A percentile compares a stretch with the other conserved stretches of the same genome.
Evolutionary conservation across 192 early-diverging fungal species (phyloP).

Genomic region (Coemansia sp.): DNA sequence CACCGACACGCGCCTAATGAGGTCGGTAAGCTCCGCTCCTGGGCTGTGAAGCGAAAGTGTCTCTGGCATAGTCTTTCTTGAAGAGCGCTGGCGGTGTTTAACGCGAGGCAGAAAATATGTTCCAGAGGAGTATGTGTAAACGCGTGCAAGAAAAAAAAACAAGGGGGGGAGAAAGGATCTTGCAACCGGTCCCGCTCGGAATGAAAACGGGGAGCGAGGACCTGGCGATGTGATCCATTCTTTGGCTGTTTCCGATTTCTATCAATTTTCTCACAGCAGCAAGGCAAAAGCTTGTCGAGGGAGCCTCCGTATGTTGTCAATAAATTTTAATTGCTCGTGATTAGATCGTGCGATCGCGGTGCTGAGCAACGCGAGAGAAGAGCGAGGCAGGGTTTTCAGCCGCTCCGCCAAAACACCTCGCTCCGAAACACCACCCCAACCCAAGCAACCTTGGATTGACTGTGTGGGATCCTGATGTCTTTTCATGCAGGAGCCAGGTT

Average conservation of each 20-base stretch:
- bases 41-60: slow-evolving; percentile 20
- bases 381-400: background rate
- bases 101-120: background rate
- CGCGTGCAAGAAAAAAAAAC: background rate
- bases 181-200: background rate
- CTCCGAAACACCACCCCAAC: too few species aligned
- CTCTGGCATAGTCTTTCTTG: slow-evolving; percentile 28
- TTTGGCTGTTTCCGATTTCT: background rate
- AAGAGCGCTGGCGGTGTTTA: background rate
- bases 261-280: background rate
- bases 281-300: background rate
- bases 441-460: background rate
- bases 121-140: background rate
- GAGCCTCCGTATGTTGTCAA: background rate
- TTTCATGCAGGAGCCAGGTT: too few species aligned
- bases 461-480: background rate
- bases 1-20: slow-evolving; percentile 37
- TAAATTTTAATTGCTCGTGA: background rate
- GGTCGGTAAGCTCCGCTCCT: slow-evolving; percentile 6
- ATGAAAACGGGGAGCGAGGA: background rate
- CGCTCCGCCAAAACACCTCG: background rate
- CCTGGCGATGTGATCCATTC: background rate
- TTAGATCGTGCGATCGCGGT: background rate
- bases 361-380: background rate
- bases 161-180: background rate